Evolutionary conservation across 2,329 filamentous ascomycete genomes (phyloP), one percentile per base, ranked within the genome.

Genomic region (Chrysosporium keratinophilum): DNA sequence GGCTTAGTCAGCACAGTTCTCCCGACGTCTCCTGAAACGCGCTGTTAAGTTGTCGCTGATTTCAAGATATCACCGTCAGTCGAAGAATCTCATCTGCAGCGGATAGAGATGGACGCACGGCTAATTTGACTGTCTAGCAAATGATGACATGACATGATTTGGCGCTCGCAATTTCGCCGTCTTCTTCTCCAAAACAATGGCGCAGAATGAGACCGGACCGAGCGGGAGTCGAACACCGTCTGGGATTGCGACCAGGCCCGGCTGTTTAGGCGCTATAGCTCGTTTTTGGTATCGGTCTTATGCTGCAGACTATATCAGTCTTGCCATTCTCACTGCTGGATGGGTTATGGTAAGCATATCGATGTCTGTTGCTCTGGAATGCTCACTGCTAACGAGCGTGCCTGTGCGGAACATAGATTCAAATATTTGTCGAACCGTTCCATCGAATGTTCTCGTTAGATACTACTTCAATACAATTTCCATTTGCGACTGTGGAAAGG

Each of bases 361-460:
- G 33, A 17, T 45, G 7, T 23, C 34, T 47, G 14, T 44, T 51
- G 34, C 44, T 52, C n/a, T 33, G 35, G 6, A 47, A 20, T 15
- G 11, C 40, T 28, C 11, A 20, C 10, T 44, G 17, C 52, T 50
- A 19, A 56, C 33, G 12, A 1, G 15, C n/a, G 28, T 23, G 19
- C 19, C 14, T 28, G 23, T 28, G 3, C 23, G 23, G 23, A 44
- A 45, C 54, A 31, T 42, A 87, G 78, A 76, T 88, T 42, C 76
- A 82, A 69, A 73, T 86, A 62, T 76, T 85, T 60, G 78, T 87
- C 62, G 83, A 84, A 57, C 93, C 93, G 0, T 97, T 97, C 67
- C 89, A 97, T 68, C 88, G 88, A 71, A 86, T 96, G 81, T 97
- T 98, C 73, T 86, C 82, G 59, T 79, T 97, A 58, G 86, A 89